phyloP scores from a whole-genome alignment of 2,329 filamentous ascomycete genomes.

The Phaeophleospora eucalypticola region DNA sequence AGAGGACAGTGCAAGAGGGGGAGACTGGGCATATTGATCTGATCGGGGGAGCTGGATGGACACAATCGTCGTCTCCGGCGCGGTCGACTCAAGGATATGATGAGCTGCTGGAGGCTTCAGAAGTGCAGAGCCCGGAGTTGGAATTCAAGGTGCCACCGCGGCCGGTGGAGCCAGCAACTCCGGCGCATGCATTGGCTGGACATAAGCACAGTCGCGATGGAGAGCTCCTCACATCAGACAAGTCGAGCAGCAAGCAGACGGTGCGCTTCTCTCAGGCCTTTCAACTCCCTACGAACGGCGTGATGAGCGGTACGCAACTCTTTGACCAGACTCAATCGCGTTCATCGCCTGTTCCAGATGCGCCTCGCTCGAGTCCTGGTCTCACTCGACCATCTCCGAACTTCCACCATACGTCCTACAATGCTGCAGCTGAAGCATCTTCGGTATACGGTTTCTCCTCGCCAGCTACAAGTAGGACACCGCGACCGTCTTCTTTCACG shows the following conservation, averaged over 20 bases:
- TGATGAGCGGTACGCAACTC: slow-evolving; percentile 43
- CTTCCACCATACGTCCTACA: slow-evolving; percentile 35
- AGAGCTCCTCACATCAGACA: slow-evolving; percentile 40
- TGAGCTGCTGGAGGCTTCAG: slow-evolving; percentile 19
- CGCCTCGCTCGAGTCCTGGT: slow-evolving; percentile 40
- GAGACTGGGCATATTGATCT: slow-evolving; percentile 33
- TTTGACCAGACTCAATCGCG: slow-evolving; percentile 45
- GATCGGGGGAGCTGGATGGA: slow-evolving; percentile 9
- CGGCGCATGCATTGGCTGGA: slow-evolving; percentile 36
- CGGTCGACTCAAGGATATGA: slow-evolving; percentile 21
- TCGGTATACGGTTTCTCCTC: slow-evolving; percentile 21
- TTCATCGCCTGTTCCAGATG: slow-evolving; percentile 40
- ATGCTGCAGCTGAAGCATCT: slow-evolving; percentile 13
- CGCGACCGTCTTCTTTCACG: slow-evolving; percentile 10
- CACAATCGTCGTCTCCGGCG: slow-evolving; percentile 10
- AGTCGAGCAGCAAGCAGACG: slow-evolving; percentile 35
- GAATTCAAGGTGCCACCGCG: slow-evolving; percentile 27
- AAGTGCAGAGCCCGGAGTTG: slow-evolving; percentile 22
- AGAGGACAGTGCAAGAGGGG: slow-evolving; percentile 22
- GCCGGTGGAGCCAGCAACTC: slow-evolving; percentile 41
- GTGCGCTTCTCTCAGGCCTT: slow-evolving; percentile 41
- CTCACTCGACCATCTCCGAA: slow-evolving; percentile 46
- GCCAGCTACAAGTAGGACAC: slow-evolving; percentile 34
- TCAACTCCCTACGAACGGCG: slow-evolving; percentile 25
- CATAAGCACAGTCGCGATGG: neutral